Evolutionary conservation across 129 eudicot genomes (phyloP), one percentile per base, ranked within the genome.

Genomic region (Escallonia rubra): DNA sequence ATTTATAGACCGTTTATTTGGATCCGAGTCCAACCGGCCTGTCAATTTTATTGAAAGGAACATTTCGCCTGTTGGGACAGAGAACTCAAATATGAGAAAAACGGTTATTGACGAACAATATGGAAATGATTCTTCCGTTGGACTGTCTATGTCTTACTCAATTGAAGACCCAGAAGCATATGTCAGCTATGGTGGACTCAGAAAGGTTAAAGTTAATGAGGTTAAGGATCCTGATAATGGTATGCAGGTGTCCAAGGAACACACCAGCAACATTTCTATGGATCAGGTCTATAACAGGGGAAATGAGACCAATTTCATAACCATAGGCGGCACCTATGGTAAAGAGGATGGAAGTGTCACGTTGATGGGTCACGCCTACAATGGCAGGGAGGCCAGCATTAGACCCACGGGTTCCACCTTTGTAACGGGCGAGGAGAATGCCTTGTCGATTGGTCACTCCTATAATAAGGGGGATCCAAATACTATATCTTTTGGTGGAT

Each of bases 121-220:
- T 23, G 91, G 68, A 58, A 75, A 72, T 40, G 69, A 71, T 13
- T 59, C 85, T 13, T 74, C 81, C 53, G 80, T 77, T 39, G 82
- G 86, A 59, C 79, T 89, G 73, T 76, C 94, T 3, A 86, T 81
- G 68, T 78, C 95, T 43, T 81, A 87, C 61, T 49, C 75, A 39
- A 65, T 81, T 56, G 96, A 83, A 51, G 86, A 86, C 57, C 78
- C 86, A 1, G 86, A 78, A 65, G 61, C 65, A 60, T 73, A 75
- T 40, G 67, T 83, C 53, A 80, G 76, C 67, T 89, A 74, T 55
- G 86, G 90, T 51, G 86, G 93, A n/a, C 73, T 81, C 72, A 81
- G 90, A 47, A 89, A 89, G 74, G 87, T 86, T 38, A 89, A 85
- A 80, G 92, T 88, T 44, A 80, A 80, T 67, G 85, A 82, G 70